These are phyloP conservation scores for Soucietia sequanensis DNA, from an alignment of 805 yeast species.

Conservation along the genomic window DNA sequence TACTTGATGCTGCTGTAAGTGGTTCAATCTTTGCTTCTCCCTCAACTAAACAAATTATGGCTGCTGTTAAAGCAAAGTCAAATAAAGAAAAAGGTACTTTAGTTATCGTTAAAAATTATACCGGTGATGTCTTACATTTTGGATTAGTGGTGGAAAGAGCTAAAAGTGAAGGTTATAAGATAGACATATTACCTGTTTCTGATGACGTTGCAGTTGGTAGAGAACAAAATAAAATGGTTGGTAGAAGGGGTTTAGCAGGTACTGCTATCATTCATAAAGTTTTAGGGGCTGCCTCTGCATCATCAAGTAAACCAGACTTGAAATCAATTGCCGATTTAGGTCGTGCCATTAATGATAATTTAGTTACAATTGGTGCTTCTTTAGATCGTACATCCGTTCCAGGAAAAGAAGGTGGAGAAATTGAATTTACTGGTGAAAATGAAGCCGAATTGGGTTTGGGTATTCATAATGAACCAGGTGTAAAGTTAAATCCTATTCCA, in stretches of 20 bases:
- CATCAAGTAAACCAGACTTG: slow-evolving; percentile 32
- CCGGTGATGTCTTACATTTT: slow-evolving; percentile 92
- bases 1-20: slow-evolving; percentile 82
- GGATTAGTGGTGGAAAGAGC: slow-evolving; percentile 91
- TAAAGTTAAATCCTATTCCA: slow-evolving; percentile 64
- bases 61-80: slow-evolving; percentile 62
- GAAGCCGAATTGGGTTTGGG: slow-evolving; percentile 94
- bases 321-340: slow-evolving; percentile 59
- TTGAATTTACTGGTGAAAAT: slow-evolving; percentile 49
- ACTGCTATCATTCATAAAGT: slow-evolving; percentile 84
- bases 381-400: slow-evolving; percentile 90
- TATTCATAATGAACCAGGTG: slow-evolving; percentile 93
- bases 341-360: slow-evolving; percentile 53
- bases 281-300: slow-evolving; percentile 67
- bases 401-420: slow-evolving; percentile 48
- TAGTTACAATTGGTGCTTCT: slow-evolving; percentile 88
- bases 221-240: slow-evolving; percentile 85
- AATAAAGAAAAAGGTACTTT: slow-evolving; percentile 60
- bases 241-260: slow-evolving; percentile 93
- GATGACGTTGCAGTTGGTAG: slow-evolving; percentile 96
- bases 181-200: slow-evolving; percentile 74
- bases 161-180: slow-evolving; percentile 67
- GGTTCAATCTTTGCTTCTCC: slow-evolving; percentile 96
- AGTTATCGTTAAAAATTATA: slow-evolving; percentile 84
- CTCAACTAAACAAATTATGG: slow-evolving; percentile 80